Evolutionary conservation across 768 basidiomycete species (phyloP), one percentile per base, ranked within the genome.

Genomic region (Tremella mesenterica): DNA sequence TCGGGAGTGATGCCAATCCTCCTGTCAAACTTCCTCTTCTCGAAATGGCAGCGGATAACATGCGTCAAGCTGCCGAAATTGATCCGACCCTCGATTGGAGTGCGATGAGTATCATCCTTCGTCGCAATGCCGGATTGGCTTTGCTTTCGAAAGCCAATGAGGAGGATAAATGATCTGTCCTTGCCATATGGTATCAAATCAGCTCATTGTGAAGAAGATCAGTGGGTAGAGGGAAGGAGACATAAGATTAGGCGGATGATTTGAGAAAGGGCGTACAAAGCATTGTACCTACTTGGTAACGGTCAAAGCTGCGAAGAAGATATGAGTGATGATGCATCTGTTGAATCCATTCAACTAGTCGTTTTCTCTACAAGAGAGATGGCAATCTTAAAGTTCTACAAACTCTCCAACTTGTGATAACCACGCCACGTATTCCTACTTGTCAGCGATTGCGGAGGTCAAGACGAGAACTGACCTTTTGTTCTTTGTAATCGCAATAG

Each of bases 351-450:
- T 18, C 12, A 9, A 34, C 41, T 57, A 52, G 13, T 57, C 13
- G n/a, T n/a, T n/a, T n/a, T n/a, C n/a, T n/a, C n/a, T n/a, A n/a
- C n/a, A n/a, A n/a, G n/a, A n/a, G n/a, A n/a, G n/a, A n/a, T n/a
- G 41, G 8, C 41, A 36, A 20, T 20, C 8, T 52, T 59, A 76
- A 31, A 65, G 62, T 30, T 92, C 87, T 57, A 96, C 75, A 68
- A 95, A 96, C 20, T 67, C 70, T 79, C 88, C 85, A 73, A 93
- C 83, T 62, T 82, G 82, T 63, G 80, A 75, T 65, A 97, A 76
- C 92, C 92, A 97, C 60, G 77, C 79, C 65, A 89, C 81, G 75
- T 97, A 97, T 76, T 97, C 92, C 89, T 91, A 45, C 26, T 50
- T 23, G 39, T 50, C 47, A 53, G 41, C 46, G 56, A 33, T 44